Percentiles rank a stretch among this genome's conserved stretches.
Conservation (phyloP, 1,284 basidiomycete species). For the Cutaneotrichosporon cyanovorans region DNA sequence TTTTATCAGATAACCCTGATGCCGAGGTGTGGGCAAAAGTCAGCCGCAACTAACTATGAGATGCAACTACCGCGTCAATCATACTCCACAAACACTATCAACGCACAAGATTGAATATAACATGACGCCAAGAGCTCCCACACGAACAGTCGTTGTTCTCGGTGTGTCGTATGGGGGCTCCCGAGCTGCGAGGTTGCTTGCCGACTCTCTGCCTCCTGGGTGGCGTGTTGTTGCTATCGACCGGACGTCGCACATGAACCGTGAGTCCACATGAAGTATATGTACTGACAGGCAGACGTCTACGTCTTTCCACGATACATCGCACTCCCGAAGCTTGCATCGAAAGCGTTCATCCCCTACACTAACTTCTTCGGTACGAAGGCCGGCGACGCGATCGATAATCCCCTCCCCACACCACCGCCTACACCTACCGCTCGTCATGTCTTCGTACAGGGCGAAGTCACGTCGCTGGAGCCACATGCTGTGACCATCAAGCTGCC, state of each 20-base stretch:
- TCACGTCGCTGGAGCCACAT: conserved; percentile 45
- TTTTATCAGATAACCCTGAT: no score
- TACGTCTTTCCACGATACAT: conserved; percentile 50
- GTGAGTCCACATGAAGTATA: conserved; percentile 16
- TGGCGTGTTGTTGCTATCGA: conserved; percentile 67
- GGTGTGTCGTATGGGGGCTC: conserved; percentile 57
- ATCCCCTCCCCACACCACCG: no score
- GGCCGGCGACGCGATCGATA: not conserved
- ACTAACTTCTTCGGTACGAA: conserved; percentile 46
- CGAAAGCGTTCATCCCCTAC: conserved; percentile 60
- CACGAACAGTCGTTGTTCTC: conserved; percentile 52
- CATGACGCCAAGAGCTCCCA: no score
- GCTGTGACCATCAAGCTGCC: conserved; percentile 49
- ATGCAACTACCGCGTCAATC: no score
- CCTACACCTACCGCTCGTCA: not conserved
- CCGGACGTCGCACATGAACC: conserved; percentile 54
- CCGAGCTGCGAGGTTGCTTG: conserved; percentile 55
- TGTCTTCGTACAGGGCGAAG: not conserved
- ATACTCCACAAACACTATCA: no score
- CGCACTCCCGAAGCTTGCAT: conserved; percentile 45
- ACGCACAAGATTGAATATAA: no score
- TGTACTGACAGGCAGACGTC: conserved; percentile 39
- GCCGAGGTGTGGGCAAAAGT: no score
- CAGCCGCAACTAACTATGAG: no score
- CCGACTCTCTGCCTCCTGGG: conserved; percentile 52